Evolutionary conservation across 257 asterid genomes (phyloP), one percentile per base, ranked within the genome.

Genomic region (Solanum medicagineum): DNA sequence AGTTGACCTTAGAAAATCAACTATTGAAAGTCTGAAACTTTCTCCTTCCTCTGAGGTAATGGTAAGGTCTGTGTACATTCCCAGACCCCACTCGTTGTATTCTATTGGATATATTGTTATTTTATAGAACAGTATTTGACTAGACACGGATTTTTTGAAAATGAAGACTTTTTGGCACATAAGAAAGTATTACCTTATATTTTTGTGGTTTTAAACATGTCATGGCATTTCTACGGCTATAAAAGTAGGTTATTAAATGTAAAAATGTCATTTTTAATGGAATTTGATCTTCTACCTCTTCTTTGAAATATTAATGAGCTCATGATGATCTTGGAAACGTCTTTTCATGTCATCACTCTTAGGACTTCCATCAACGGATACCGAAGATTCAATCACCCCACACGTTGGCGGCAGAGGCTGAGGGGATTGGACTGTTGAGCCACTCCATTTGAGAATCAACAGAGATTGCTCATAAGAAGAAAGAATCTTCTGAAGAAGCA

Each of bases 401-500:
- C 89, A 80, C 15, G 87, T 75, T 11, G 56, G 89, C 7, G 87
- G 84, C 22, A 71, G 47, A 16, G 79, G 84, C 19, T 22, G 68
- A 17, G 56, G 90, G 22, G 87, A 70, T 56, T 87, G 92, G 4
- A 85, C 90, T 6, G 47, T 81, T 6, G 91, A 54, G 45, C 90
- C 93, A 56, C 74, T 81, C 87, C 94, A 89, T 71, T 90, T 92
- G 59, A 96, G 96, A 84, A 94, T 90, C 87, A 83, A 36, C 84
- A 96, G 89, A 22, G 97, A 90, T 81, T 93, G 95, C 91, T 96
- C 97, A 55, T 87, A 94, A 73, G 97, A 91, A 22, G 95, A 90
- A 68, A 93, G 44, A 55, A 96, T 94, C 87, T 89, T 90, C 89
- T 92, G 97, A 88, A 96, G 77, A 59, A 93, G 91, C 89, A 90